phyloP scores from a whole-genome alignment of 306 rosid species.

The Boehmeria nivea region DNA sequence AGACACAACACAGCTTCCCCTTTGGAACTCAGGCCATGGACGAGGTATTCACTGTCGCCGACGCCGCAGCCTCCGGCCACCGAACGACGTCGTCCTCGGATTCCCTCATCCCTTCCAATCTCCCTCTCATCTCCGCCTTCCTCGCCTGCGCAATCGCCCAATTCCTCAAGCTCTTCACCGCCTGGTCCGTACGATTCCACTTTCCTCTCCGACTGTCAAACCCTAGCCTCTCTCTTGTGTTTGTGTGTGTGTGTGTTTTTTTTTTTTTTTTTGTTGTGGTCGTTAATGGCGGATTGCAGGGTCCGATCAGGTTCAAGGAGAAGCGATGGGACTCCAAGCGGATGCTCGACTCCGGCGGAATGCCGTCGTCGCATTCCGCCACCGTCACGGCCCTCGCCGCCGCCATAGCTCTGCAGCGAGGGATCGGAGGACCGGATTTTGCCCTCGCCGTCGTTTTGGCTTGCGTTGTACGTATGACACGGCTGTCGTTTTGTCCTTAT shows the following conservation, averaged over 20 bases:
- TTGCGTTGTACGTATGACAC: constrained; percentile 52
- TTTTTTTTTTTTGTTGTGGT: too few relatives aligned
- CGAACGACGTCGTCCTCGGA: constrained; percentile 26
- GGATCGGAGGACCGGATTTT: constrained; percentile 64
- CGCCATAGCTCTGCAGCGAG: constrained; percentile 69
- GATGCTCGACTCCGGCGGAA: constrained; percentile 84
- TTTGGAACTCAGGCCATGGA: constrained; percentile 22
- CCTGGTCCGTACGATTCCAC: constrained; percentile 47
- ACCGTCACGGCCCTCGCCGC: constrained; percentile 68
- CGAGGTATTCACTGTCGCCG: constrained; percentile 52
- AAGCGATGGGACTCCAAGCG: constrained; percentile 84
- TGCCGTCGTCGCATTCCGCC: constrained; percentile 94
- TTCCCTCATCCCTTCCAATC: constrained; percentile 36
- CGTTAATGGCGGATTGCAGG: constrained; percentile 31
- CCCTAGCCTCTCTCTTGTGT: not conserved
- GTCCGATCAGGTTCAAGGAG: constrained; percentile 69
- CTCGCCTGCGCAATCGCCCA: constrained; percentile 77
- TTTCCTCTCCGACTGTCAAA: not conserved
- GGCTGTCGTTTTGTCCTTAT: too few relatives aligned
- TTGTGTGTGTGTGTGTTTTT: constrained; percentile 14
- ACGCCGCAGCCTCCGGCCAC: constrained; percentile 31
- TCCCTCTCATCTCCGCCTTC: constrained; percentile 56
- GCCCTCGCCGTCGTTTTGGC: constrained; percentile 73
- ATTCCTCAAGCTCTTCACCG: constrained; percentile 91
- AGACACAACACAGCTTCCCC: too few relatives aligned